phyloP scores from a whole-genome alignment of 2,329 filamentous ascomycete species.

The Alternaria metachromatica region DNA sequence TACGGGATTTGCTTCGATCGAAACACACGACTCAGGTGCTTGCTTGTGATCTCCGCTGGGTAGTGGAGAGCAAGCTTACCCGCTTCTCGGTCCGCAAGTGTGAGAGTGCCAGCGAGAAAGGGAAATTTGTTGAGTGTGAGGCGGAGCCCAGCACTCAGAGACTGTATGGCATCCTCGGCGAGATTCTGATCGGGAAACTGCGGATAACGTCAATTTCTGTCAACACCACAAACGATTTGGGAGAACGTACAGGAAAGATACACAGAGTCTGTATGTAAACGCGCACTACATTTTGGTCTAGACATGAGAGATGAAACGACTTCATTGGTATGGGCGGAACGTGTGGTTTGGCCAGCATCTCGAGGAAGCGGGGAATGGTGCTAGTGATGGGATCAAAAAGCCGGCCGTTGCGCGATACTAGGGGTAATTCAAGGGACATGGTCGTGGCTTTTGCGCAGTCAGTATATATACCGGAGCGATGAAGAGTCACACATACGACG shows the following conservation, averaged over 20 bases:
- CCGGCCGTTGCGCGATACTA: slow-evolving; percentile 26
- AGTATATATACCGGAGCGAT: slow-evolving; percentile 28
- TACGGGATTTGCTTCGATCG: slow-evolving; percentile 27
- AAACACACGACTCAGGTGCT: slow-evolving; percentile 25
- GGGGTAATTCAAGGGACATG: slow-evolving; percentile 28
- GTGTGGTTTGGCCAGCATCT: slow-evolving; percentile 37
- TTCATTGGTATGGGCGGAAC: slow-evolving; percentile 24
- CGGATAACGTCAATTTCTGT: not conserved
- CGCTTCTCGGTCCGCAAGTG: slow-evolving; percentile 27
- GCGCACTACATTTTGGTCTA: slow-evolving; percentile 43
- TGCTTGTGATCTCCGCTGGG: slow-evolving; percentile 26
- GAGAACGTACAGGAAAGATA: slow-evolving; percentile 37
- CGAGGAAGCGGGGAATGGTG: slow-evolving; percentile 20
- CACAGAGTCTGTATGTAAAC: slow-evolving; percentile 41
- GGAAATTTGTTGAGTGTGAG: slow-evolving; percentile 35
- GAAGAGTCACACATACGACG: slow-evolving; percentile 29
- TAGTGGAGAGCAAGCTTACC: slow-evolving; percentile 39
- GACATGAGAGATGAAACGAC: slow-evolving; percentile 36
- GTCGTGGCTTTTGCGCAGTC: slow-evolving; percentile 20
- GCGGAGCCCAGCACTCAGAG: slow-evolving; percentile 31
- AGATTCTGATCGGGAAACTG: slow-evolving; percentile 38
- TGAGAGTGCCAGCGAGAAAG: slow-evolving; percentile 41
- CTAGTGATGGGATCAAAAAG: slow-evolving; percentile 23
- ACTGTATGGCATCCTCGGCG: slow-evolving; percentile 34
- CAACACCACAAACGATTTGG: not conserved